Evolutionary conservation across 139 green algal species (phyloP).

Genomic region (Chlamydomonas incerta): DNA sequence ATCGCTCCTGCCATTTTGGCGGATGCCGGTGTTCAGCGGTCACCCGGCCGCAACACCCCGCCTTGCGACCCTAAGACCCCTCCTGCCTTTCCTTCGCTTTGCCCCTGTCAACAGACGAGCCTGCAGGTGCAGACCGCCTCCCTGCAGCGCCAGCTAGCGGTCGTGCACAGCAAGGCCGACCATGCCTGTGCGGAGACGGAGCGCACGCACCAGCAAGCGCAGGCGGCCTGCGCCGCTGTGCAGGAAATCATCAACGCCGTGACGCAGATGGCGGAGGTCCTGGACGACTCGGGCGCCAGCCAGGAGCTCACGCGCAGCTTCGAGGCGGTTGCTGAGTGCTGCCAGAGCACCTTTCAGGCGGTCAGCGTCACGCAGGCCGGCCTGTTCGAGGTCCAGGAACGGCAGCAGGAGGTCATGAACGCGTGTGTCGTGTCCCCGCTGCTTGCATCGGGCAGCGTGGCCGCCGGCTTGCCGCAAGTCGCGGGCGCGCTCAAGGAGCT

Average conservation of each 20-base stretch:
- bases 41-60: no score
- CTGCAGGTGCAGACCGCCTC: not conserved
- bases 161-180: not conserved
- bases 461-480: not conserved
- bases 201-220: conserved; percentile 5
- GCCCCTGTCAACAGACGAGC: conserved; percentile 11
- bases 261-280: not conserved
- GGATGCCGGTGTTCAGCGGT: no score
- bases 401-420: not conserved
- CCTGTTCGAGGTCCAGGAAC: not conserved
- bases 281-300: not conserved
- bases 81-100: not conserved
- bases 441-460: not conserved
- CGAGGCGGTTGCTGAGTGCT: conserved; percentile 8
- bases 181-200: not conserved
- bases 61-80: no score
- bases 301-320: conserved; percentile 20
- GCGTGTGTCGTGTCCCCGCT: conserved; percentile 6
- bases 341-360: not conserved
- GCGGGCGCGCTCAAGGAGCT: not conserved
- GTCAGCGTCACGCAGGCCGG: not conserved
- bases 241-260: not conserved
- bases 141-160: conserved; percentile 11
- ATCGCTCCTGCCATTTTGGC: no score
- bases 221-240: not conserved